phyloP scores from a whole-genome alignment of 2,329 filamentous ascomycete species.

The Fusarium cyanostomum region DNA sequence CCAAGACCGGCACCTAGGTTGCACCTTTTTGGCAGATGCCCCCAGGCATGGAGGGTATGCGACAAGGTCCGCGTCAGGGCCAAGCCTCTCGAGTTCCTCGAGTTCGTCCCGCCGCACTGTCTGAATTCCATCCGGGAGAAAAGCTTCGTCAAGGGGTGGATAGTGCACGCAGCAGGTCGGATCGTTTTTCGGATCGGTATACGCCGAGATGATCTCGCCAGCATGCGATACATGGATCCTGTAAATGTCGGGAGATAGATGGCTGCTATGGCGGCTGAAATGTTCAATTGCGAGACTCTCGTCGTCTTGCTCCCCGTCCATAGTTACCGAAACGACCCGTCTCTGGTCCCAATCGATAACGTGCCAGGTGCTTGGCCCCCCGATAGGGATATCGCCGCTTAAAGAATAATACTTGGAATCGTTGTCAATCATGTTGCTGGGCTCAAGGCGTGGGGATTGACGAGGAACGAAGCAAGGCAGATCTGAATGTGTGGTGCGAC shows the following conservation, averaged over 20 bases:
- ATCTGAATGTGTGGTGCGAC: too few species aligned
- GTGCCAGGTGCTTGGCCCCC: constrained; percentile 44
- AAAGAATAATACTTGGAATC: too few species aligned
- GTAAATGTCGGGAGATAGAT: constrained; percentile 27
- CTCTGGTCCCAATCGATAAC: constrained; percentile 44
- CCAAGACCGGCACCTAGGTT: background rate
- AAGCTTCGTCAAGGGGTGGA: constrained; percentile 34
- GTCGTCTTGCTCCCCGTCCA: constrained; percentile 43
- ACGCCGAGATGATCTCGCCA: constrained; percentile 37
- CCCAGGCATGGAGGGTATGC: constrained; percentile 27
- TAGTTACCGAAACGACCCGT: constrained; percentile 42
- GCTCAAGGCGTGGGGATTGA: too few species aligned
- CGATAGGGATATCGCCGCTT: constrained; percentile 13
- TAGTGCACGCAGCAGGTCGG: constrained; percentile 41
- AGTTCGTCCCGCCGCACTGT: constrained; percentile 37
- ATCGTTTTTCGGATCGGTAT: constrained; percentile 40
- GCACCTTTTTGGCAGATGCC: constrained; percentile 18
- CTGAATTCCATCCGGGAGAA: constrained; percentile 25
- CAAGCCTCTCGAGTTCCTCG: constrained; percentile 42
- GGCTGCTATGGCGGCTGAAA: constrained; percentile 26
- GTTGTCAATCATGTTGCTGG: too few species aligned
- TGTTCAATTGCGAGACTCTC: constrained; percentile 40
- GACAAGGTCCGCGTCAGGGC: constrained; percentile 42
- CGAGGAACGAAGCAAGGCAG: too few species aligned
- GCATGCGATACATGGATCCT: constrained; percentile 35